Conservation (phyloP, 768 basidiomycete species). For the Boletus eberwhitei region DNA sequence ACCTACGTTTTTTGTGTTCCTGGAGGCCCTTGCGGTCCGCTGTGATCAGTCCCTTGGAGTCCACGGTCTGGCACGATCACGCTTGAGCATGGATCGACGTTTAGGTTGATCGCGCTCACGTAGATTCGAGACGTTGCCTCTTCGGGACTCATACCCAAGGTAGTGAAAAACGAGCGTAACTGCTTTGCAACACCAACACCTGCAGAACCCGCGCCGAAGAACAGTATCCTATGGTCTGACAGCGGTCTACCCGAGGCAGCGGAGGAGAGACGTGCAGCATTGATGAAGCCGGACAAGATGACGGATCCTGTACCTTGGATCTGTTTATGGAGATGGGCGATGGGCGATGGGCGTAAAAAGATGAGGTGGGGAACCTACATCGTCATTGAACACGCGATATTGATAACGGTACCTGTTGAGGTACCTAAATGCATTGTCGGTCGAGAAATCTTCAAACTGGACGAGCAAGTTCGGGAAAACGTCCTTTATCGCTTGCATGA, state of each 20-base stretch:
- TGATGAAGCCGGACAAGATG: conserved; percentile 70
- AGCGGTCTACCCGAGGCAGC: conserved; percentile 40
- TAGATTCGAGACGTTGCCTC: conserved; percentile 68
- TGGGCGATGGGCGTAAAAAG: neutral
- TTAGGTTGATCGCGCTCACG: conserved; percentile 36
- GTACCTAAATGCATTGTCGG: conserved; percentile 75
- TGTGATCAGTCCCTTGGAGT: conserved; percentile 75
- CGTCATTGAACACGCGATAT: conserved; percentile 69
- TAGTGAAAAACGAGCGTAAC: conserved; percentile 44
- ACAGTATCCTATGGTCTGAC: conserved; percentile 52
- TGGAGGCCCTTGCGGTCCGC: conserved; percentile 64
- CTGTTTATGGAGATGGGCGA: conserved; percentile 27
- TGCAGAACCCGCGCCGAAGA: conserved; percentile 54
- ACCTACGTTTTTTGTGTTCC: conserved; percentile 69
- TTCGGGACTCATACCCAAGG: conserved; percentile 57
- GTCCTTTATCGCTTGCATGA: conserved; percentile 64
- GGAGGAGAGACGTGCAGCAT: conserved; percentile 62
- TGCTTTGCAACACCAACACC: conserved; percentile 56
- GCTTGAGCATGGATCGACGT: conserved; percentile 11
- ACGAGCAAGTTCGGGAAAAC: conserved; percentile 66
- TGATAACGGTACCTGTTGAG: conserved; percentile 57
- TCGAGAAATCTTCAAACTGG: conserved; percentile 79
- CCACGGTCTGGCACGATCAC: conserved; percentile 50
- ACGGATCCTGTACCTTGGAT: conserved; percentile 76
- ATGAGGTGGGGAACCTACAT: conserved; percentile 43